Evolutionary conservation across 345 rosid genomes (phyloP).

Genomic region (Trapa bicornis): DNA sequence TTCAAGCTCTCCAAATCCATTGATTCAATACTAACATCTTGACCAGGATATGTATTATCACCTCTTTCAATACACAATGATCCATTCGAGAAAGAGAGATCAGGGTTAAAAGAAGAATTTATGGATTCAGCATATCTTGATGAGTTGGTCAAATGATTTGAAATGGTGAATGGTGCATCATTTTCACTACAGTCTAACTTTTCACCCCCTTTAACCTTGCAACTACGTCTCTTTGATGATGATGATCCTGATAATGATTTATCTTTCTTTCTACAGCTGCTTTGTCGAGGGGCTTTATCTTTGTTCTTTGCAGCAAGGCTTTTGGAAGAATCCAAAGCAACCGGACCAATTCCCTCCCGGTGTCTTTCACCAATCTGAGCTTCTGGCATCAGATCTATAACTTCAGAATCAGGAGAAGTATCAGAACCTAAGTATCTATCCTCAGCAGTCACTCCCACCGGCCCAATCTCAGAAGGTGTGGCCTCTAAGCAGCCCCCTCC

Average conservation of each 20-base stretch:
- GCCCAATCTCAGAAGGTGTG: neutral
- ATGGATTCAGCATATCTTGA: slow-evolving; percentile 18
- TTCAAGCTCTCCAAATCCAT: slow-evolving; percentile 16
- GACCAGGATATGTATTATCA: slow-evolving; percentile 9
- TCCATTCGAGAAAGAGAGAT: slow-evolving; percentile 16
- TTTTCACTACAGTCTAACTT: slow-evolving; percentile 14
- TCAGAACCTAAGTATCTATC: slow-evolving; percentile 48
- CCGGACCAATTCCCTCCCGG: slow-evolving; percentile 25
- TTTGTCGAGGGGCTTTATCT: slow-evolving; percentile 19
- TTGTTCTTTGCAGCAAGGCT: slow-evolving; percentile 38
- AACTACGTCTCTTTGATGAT: slow-evolving; percentile 27
- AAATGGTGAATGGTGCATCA: slow-evolving; percentile 13
- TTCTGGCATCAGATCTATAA: slow-evolving; percentile 62
- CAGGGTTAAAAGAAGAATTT: slow-evolving; percentile 17
- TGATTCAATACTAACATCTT: slow-evolving; percentile 10
- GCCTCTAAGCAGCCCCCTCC: neutral
- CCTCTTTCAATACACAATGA: slow-evolving; percentile 10
- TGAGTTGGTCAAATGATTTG: slow-evolving; percentile 22
- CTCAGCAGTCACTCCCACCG: slow-evolving; percentile 16
- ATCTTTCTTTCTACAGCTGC: slow-evolving; percentile 19
- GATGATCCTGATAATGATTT: slow-evolving; percentile 17
- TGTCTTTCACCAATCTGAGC: slow-evolving; percentile 26
- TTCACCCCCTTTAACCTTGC: slow-evolving; percentile 18
- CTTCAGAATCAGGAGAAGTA: slow-evolving; percentile 99
- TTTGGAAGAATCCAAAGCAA: slow-evolving; percentile 27